These are phyloP conservation scores for Kalmusia sp. DNA, from an alignment of 2,329 filamentous ascomycete species.

Conservation along the genomic window DNA sequence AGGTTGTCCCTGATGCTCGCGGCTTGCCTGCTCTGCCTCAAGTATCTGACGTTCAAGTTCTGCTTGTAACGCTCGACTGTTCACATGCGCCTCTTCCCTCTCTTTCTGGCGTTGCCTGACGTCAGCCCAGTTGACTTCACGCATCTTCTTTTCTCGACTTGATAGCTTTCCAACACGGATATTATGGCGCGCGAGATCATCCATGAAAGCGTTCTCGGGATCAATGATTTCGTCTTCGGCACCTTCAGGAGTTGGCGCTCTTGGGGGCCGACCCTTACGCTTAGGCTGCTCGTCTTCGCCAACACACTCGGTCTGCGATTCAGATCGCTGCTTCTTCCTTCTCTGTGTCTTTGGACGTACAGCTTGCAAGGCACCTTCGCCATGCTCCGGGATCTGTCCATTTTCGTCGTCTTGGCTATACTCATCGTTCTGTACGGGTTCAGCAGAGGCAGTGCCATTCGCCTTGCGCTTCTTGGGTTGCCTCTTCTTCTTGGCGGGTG, in stretches of 20 bases:
- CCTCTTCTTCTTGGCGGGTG: conserved; percentile 32
- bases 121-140: conserved; percentile 67
- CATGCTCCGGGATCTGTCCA: conserved; percentile 16
- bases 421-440: conserved; percentile 18
- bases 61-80: conserved; percentile 29
- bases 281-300: conserved; percentile 25
- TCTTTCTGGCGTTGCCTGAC: conserved; percentile 48
- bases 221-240: conserved; percentile 62
- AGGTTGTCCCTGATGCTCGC: conserved; percentile 10
- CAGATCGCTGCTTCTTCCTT: conserved; percentile 20
- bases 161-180: conserved; percentile 75
- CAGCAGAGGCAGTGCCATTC: conserved; percentile 12
- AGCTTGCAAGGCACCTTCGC: conserved; percentile 11
- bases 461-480: conserved; percentile 38
- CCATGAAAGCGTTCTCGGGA: conserved; percentile 72
- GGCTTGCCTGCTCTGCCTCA: conserved; percentile 18
- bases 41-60: conserved; percentile 25
- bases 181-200: conserved; percentile 70
- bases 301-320: conserved; percentile 18
- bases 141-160: conserved; percentile 75
- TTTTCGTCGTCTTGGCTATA: conserved; percentile 5
- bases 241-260: conserved; percentile 44
- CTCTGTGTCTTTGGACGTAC: conserved; percentile 20
- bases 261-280: conserved; percentile 33
- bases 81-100: conserved; percentile 38